These are phyloP conservation scores for Starmera pachycereana DNA, from an alignment of 805 yeast genomes.

Conservation along the genomic window DNA sequence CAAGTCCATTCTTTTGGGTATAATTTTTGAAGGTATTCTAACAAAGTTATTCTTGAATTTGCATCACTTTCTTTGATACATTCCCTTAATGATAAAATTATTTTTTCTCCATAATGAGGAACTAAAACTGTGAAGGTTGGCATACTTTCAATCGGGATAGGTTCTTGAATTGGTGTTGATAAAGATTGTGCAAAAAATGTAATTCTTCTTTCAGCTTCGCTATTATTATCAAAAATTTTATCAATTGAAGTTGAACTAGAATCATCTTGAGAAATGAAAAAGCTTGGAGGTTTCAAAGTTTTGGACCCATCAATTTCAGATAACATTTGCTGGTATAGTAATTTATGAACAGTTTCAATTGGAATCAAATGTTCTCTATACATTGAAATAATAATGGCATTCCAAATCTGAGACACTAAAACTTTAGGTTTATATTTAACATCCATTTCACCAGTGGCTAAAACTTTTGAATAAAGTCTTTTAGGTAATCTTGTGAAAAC, in stretches of 20 bases:
- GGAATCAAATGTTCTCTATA: constrained; percentile 71
- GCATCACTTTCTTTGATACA: constrained; percentile 60
- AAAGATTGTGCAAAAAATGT: constrained; percentile 87
- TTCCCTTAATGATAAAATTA: constrained; percentile 63
- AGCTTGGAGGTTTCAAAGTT: constrained; percentile 58
- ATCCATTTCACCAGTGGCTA: constrained; percentile 31
- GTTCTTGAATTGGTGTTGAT: constrained; percentile 75
- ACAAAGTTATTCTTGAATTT: constrained; percentile 61
- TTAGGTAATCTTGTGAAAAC: constrained; percentile 67
- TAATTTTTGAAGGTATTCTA: constrained; percentile 69
- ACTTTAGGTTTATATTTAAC: constrained; percentile 35
- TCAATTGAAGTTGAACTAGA: constrained; percentile 52
- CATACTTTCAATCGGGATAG: constrained; percentile 56
- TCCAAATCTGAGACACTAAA: constrained; percentile 68
- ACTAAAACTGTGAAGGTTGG: constrained; percentile 77
- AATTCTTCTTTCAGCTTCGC: constrained; percentile 74
- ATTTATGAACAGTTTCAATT: constrained; percentile 57
- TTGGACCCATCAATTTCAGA: constrained; percentile 23
- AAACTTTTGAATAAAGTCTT: constrained; percentile 61
- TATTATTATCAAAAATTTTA: constrained; percentile 40
- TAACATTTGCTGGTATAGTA: constrained; percentile 37
- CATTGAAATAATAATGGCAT: constrained; percentile 74
- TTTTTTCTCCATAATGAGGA: constrained; percentile 84
- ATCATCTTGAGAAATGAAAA: constrained; percentile 79
- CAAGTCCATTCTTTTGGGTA: constrained; percentile 72